Evolutionary conservation across 2,329 filamentous ascomycete genomes (phyloP).

Genomic region (Calcarisporium arbuscula): DNA sequence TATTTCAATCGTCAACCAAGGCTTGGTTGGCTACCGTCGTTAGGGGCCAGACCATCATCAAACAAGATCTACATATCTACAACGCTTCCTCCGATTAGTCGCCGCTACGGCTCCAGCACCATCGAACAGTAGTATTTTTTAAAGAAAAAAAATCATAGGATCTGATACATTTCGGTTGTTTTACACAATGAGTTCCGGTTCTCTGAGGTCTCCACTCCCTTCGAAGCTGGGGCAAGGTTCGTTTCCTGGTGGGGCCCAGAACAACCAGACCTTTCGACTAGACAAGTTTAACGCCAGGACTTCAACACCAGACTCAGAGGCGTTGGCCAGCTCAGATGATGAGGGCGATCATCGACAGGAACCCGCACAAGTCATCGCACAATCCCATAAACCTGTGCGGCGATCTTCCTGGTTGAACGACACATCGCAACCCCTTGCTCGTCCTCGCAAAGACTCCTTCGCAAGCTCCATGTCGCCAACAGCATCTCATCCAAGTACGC

Average conservation of each 20-base stretch:
- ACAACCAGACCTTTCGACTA: conserved; percentile 58
- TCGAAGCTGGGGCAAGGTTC: conserved; percentile 45
- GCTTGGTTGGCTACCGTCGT: too few species aligned
- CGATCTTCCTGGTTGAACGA: conserved; percentile 86
- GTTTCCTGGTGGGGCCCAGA: conserved; percentile 41
- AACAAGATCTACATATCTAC: too few species aligned
- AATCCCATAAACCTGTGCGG: conserved; percentile 56
- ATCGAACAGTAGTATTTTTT: too few species aligned
- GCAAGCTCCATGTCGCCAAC: conserved; percentile 72
- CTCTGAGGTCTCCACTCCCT: conserved; percentile 42
- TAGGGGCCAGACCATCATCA: too few species aligned
- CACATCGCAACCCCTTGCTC: conserved; percentile 55
- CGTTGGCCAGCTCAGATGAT: conserved; percentile 88
- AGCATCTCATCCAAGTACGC: conserved; percentile 74
- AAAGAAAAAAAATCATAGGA: too few species aligned
- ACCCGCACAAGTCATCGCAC: conserved; percentile 37
- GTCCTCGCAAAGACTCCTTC: conserved; percentile 70
- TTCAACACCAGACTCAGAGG: conserved; percentile 90
- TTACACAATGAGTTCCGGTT: conserved; percentile 44
- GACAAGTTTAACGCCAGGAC: conserved; percentile 74
- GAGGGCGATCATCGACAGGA: conserved; percentile 66
- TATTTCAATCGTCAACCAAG: too few species aligned
- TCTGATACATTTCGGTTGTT: background rate
- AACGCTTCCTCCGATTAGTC: too few species aligned
- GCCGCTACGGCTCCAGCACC: too few species aligned